A percentile compares a stretch with the other conserved stretches of the same genome.
These are phyloP conservation scores for Fusarium udum DNA, from an alignment of 2,329 filamentous ascomycete species.

Conservation along the genomic window DNA sequence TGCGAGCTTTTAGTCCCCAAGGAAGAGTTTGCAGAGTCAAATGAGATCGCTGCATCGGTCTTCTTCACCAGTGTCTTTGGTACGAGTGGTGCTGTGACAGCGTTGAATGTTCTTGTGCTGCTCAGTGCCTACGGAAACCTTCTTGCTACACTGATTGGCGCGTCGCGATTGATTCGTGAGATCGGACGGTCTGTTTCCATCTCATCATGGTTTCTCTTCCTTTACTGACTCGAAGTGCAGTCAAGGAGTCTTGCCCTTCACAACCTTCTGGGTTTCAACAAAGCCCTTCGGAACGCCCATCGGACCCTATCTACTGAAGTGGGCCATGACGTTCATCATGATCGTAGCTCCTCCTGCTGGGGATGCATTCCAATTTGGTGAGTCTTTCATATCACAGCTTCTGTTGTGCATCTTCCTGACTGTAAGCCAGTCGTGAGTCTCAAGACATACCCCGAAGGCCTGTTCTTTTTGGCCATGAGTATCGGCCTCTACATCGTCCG, in stretches of 20 bases:
- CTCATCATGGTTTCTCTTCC: slow-evolving; percentile 68
- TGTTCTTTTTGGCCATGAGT: slow-evolving; percentile 67
- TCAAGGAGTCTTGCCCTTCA: slow-evolving; percentile 68
- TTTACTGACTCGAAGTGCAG: slow-evolving; percentile 50
- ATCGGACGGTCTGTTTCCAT: slow-evolving; percentile 66
- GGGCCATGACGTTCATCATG: slow-evolving; percentile 66
- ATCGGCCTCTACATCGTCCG: slow-evolving; percentile 68
- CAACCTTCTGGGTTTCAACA: slow-evolving; percentile 70
- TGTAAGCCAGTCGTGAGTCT: slow-evolving; percentile 68
- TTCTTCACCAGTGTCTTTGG: slow-evolving; percentile 70
- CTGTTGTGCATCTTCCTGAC: too few relatives aligned
- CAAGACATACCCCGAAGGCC: slow-evolving; percentile 63
- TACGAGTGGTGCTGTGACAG: slow-evolving; percentile 58
- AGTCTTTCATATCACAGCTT: neutral
- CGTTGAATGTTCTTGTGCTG: slow-evolving; percentile 66
- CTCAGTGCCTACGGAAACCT: slow-evolving; percentile 69
- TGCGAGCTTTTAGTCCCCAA: slow-evolving; percentile 58
- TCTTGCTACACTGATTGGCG: slow-evolving; percentile 63
- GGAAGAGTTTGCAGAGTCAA: slow-evolving; percentile 59
- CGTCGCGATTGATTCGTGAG: slow-evolving; percentile 67
- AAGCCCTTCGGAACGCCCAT: slow-evolving; percentile 71
- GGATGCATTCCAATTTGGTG: slow-evolving; percentile 71
- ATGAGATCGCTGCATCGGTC: slow-evolving; percentile 63
- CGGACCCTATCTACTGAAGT: slow-evolving; percentile 67
- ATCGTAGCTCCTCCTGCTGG: slow-evolving; percentile 69